Evolutionary conservation across 2,329 filamentous ascomycete species (phyloP), one percentile per base, ranked within the genome.

Genomic region (Penicillium sp.): DNA sequence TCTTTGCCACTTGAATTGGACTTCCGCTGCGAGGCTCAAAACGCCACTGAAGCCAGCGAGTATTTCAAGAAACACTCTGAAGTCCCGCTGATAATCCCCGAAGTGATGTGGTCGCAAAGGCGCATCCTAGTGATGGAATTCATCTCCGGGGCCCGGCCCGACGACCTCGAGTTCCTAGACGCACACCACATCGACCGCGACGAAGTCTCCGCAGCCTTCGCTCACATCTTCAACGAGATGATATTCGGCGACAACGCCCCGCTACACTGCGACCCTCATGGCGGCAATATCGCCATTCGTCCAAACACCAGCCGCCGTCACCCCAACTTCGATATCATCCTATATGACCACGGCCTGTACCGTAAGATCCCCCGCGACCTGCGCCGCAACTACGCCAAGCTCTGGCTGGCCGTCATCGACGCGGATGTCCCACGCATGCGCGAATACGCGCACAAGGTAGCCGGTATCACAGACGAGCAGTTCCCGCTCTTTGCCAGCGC

Each of bases 221-320:
- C 93, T 0, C 84, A 86, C 51, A 89, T 98, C 51, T 98, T 98
- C 79, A 98, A 98, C 75, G 91, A 97, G 68, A 98, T 98, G 93
- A 96, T 98, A 59, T 98, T 98, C 59, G 91, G 92, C 42, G 81
- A 85, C 45, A 81, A 86, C 51, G 92, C 92, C 0, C 90, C 93
- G 0, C 75, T 98, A 33, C 93, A 98, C 73, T 98, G 93, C 72
- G 93, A 98, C 66, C 93, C 93, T 0, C 93, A 98, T 65, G 93
- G 91, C 42, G 93, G 93, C 40, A 98, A 98, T 65, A 87, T 98
- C 47, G 91, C 93, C 20, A 89, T 98, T 53, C 84, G 91, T 37
- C 84, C 88, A 67, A 93, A 92, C 64, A 68, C 78, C 4, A 72
- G 69, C 13, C 77, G 81, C 31, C 75, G 78, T 33, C 75, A 76